A percentile compares a stretch with the other conserved stretches of the same genome.
phyloP scores from a whole-genome alignment of 2,329 filamentous ascomycete species.

The Anisogramma anomala region DNA sequence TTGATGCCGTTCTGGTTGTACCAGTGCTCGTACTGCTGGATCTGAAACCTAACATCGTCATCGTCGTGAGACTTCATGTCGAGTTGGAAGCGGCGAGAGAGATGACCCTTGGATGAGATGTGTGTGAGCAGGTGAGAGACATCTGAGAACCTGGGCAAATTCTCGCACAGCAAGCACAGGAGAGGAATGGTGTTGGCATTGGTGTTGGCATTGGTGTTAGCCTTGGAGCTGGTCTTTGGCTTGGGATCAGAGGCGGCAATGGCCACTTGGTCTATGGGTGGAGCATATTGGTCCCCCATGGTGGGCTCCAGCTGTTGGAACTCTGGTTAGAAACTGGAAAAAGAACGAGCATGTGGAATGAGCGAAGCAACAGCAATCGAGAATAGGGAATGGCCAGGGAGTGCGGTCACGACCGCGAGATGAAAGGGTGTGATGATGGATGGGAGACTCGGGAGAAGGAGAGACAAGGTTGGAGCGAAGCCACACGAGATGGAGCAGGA shows the following conservation, averaged over 20 bases:
- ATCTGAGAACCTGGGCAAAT: constrained; percentile 72
- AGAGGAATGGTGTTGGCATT: constrained; percentile 44
- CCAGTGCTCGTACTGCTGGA: constrained; percentile 68
- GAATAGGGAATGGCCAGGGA: constrained; percentile 13
- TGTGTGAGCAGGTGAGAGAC: constrained; percentile 87
- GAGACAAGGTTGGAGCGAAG: too few relatives aligned
- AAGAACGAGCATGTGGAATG: too few relatives aligned
- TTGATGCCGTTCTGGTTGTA: constrained; percentile 61
- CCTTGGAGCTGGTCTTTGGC: not conserved
- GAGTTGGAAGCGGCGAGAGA: constrained; percentile 72
- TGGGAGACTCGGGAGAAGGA: too few relatives aligned
- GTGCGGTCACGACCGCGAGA: too few relatives aligned
- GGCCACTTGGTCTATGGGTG: not conserved
- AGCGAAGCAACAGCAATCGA: too few relatives aligned
- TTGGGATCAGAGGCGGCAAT: not conserved
- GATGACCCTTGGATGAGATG: constrained; percentile 82
- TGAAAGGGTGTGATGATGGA: too few relatives aligned
- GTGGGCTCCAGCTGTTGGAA: not conserved
- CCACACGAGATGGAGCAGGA: too few relatives aligned
- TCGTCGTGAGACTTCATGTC: constrained; percentile 51
- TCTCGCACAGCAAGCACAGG: constrained; percentile 72
- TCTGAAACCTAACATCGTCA: constrained; percentile 47
- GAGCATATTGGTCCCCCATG: constrained; percentile 4
- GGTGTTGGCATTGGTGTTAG: not conserved
- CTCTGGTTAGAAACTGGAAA: too few relatives aligned